Conservation (phyloP, 1,284 basidiomycete genomes). For the Ustilago curta region DNA sequence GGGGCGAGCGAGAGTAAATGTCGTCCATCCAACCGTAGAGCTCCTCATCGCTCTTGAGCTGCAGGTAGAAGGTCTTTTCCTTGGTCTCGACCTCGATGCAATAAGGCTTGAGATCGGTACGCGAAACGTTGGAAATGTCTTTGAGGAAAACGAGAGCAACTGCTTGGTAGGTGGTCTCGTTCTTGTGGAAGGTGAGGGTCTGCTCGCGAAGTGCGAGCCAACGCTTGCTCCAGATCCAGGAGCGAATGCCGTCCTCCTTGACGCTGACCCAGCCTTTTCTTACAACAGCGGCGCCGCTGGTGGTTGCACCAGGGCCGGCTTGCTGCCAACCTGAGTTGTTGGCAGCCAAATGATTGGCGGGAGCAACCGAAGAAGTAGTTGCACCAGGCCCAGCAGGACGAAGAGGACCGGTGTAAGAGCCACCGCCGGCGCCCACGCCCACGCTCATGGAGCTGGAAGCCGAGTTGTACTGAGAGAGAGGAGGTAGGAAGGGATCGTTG, state of each 20-base stretch:
- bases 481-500: constrained; percentile 58
- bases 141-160: constrained; percentile 76
- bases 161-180: constrained; percentile 80
- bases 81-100: constrained; percentile 82
- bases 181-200: constrained; percentile 87
- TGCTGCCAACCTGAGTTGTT: constrained; percentile 47
- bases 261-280: constrained; percentile 68
- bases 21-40: constrained; percentile 97
- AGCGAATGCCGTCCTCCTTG: constrained; percentile 72
- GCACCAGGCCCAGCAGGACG: constrained; percentile 60
- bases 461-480: constrained; percentile 52
- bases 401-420: constrained; percentile 62
- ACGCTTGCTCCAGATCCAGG: constrained; percentile 91
- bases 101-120: constrained; percentile 92
- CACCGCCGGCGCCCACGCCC: constrained; percentile 57
- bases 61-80: constrained; percentile 81
- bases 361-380: constrained; percentile 24
- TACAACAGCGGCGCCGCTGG: constrained; percentile 57
- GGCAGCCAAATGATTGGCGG: constrained; percentile 26
- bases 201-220: constrained; percentile 89
- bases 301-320: constrained; percentile 45
- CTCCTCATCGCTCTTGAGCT: constrained; percentile 92
- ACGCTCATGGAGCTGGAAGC: constrained; percentile 32
- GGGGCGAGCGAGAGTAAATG: constrained; percentile 88
- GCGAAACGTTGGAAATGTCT: constrained; percentile 87